Conservation (phyloP, 2,329 filamentous ascomycete species). For the Arthrobotrys musiformis region DNA sequence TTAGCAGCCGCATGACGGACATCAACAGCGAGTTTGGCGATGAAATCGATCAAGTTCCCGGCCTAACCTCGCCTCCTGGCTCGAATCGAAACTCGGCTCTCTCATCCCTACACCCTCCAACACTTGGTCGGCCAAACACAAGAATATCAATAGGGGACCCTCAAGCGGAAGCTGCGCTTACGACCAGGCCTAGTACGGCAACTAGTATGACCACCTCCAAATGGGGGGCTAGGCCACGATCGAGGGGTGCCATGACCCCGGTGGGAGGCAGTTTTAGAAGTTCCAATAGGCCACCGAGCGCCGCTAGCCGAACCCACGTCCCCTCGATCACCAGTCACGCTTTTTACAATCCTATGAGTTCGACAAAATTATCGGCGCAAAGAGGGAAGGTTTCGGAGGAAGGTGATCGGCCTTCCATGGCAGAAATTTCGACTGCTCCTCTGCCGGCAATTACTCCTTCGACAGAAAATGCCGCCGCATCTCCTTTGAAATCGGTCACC, state of each 20-base stretch:
- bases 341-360: constrained; percentile 97
- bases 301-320: constrained; percentile 84
- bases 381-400: constrained; percentile 69
- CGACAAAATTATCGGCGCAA: constrained; percentile 91
- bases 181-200: constrained; percentile 59
- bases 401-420: constrained; percentile 62
- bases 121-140: constrained; percentile 57
- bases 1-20: constrained; percentile 79
- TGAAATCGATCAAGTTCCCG: constrained; percentile 67
- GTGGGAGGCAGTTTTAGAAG: constrained; percentile 62
- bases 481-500: constrained; percentile 31
- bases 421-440: constrained; percentile 59
- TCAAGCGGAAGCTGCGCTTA: constrained; percentile 57
- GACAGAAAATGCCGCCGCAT: constrained; percentile 1
- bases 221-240: constrained; percentile 58
- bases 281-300: constrained; percentile 70
- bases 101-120: constrained; percentile 56
- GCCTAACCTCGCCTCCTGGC: constrained; percentile 62
- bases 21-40: constrained; percentile 68
- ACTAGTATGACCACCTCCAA: constrained; percentile 56
- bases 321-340: constrained; percentile 87
- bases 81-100: constrained; percentile 58
- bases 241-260: constrained; percentile 58
- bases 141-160: constrained; percentile 59
- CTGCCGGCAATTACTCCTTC: constrained; percentile 24